Base-by-base conservation (phyloP, 495 filamentous ascomycete genomes). In the Penicillium taxi region DNA sequence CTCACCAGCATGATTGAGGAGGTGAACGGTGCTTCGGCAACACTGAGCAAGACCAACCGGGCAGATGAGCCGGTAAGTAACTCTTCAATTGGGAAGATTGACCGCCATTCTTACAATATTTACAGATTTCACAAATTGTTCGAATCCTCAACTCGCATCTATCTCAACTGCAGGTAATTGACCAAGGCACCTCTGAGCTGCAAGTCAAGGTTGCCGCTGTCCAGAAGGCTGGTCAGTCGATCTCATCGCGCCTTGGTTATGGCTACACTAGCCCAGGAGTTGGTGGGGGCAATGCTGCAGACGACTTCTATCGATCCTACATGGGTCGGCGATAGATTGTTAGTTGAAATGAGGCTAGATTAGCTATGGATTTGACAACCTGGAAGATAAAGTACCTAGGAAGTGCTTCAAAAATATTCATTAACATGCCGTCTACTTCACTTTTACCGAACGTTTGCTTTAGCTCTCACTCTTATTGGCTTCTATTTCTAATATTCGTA, bases 1-100 rank as follows among this genome's bases (percentile, higher is more conserved):
- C 66, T 96, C 33, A 73, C 73, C 26, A 84, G 81, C 61, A 96
- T 99, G 88, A 94, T 99, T 53, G 88, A 94, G 53, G 91, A 95
- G 60, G 91, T 96, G 53, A 99, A 99, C 53, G 75, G 77, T 39
- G 86, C 87, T 31, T 86, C 81, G 6, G 70, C 82, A 17, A 82
- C 76, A 4, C 67, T 99, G 42, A 89, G 77, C 70, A 91, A 90
- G 72, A 88, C 81, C 27, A 82, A 70, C 61, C 90, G 87, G 58
- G 70, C 82, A 26, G 87, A 94, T 60, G 90, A 95, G 67, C 90
- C 88, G 47, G 89, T 94, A 76, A 58, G 86, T 76, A n/a, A n/a
- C n/a, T 19, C 5, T n/a, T n/a, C n/a, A n/a, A n/a, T n/a, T n/a
- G n/a, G n/a, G n/a, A n/a, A n/a, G n/a, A n/a, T 25, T 21, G 11